These are phyloP conservation scores for Ceratorhiza oryzae-sativae DNA, from an alignment of 1,284 basidiomycete genomes.

Conservation along the genomic window DNA sequence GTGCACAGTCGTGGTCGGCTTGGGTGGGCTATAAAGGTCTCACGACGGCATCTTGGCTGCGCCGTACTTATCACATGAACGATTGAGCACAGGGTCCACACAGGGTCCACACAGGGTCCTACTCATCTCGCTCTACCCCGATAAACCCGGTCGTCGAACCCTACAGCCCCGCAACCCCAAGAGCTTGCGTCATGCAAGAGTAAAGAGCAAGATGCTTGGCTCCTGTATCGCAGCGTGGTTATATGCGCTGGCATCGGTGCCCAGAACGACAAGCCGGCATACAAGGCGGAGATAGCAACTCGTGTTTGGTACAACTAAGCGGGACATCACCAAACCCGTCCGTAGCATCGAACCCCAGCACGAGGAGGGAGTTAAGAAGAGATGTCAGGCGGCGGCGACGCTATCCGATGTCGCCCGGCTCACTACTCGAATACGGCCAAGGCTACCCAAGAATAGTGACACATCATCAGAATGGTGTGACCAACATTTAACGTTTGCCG, in stretches of 20 bases:
- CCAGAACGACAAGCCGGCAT: neutral
- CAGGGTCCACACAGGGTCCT: neutral
- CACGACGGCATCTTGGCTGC: conserved; percentile 11
- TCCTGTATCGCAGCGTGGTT: neutral
- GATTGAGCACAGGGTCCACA: too few relatives aligned
- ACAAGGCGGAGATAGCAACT: neutral
- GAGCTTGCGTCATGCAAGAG: neutral
- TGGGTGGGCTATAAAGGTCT: conserved; percentile 8
- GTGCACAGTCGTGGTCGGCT: neutral
- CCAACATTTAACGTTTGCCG: neutral
- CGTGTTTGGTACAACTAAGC: neutral
- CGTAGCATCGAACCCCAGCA: neutral
- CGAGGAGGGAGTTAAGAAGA: neutral
- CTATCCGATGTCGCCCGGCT: conserved; percentile 3
- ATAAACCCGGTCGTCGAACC: conserved; percentile 19
- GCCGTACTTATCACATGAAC: neutral
- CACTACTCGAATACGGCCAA: conserved; percentile 3
- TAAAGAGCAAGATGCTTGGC: neutral
- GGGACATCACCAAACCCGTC: neutral
- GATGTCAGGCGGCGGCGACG: neutral
- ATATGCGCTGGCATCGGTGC: conserved; percentile 12
- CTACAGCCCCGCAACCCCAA: conserved; percentile 1
- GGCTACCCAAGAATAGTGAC: neutral
- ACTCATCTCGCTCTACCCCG: neutral
- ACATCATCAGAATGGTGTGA: neutral